phyloP scores from a whole-genome alignment of 306 rosid species.

The Hippophae gyantsensis region DNA sequence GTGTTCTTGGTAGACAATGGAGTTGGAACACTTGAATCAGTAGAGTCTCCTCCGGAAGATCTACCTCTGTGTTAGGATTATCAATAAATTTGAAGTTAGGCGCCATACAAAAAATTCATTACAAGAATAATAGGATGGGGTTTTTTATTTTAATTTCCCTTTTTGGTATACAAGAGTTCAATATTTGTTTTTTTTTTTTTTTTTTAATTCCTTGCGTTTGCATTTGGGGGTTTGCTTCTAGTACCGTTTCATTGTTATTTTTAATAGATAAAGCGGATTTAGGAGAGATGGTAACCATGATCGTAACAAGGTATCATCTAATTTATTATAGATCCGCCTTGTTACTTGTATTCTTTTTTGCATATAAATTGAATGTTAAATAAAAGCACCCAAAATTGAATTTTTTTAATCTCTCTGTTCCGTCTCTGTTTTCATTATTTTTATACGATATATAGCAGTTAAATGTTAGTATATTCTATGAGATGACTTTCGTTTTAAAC shows the following conservation, averaged over 20 bases:
- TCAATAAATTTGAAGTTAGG: too few relatives aligned
- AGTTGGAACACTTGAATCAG: slow-evolving; percentile 49
- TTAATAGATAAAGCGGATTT: slow-evolving; percentile 26
- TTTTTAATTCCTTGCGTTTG: slow-evolving; percentile 38
- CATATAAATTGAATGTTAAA: too few relatives aligned
- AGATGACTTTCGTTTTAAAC: too few relatives aligned
- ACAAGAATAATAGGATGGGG: slow-evolving; percentile 12
- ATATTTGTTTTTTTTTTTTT: slow-evolving; percentile 10
- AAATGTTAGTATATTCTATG: too few relatives aligned
- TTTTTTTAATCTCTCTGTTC: too few relatives aligned
- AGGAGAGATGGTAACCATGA: slow-evolving; percentile 5
- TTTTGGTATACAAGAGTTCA: slow-evolving; percentile 7
- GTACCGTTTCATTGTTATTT: slow-evolving; percentile 16
- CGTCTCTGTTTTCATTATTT: too few relatives aligned
- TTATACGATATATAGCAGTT: too few relatives aligned
- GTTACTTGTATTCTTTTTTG: slow-evolving; percentile 2
- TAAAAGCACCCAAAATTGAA: too few relatives aligned
- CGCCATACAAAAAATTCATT: not conserved
- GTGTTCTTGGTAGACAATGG: slow-evolving; percentile 77
- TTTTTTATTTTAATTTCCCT: slow-evolving; percentile 13
- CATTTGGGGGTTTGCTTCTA: slow-evolving; percentile 37
- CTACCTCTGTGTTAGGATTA: slow-evolving; percentile 56
- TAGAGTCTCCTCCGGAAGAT: slow-evolving; percentile 67
- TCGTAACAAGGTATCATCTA: slow-evolving; percentile 17
- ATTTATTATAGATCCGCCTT: slow-evolving; percentile 6